Conservation (phyloP, 2,329 filamentous ascomycete species). For the Orbilia brochopaga region DNA sequence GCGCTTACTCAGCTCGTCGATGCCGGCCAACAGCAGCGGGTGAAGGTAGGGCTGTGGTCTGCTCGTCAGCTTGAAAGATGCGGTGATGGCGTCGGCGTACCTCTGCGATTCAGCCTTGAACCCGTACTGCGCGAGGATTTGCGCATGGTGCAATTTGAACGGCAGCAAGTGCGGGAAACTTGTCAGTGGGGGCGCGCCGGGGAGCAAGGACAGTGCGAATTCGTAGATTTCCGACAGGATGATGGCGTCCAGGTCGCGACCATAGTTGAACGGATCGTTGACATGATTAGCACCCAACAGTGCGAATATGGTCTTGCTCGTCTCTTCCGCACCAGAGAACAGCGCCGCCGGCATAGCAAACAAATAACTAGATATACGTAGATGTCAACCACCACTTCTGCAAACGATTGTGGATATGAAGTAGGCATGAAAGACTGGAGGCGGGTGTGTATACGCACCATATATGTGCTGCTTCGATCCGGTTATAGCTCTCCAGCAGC, state of each 20-base stretch:
- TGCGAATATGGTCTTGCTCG: constrained; percentile 72
- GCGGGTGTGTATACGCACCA: constrained; percentile 61
- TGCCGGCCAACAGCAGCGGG: constrained; percentile 70
- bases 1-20: constrained; percentile 83
- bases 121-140: constrained; percentile 81
- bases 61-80: constrained; percentile 78
- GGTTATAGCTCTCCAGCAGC: constrained; percentile 81
- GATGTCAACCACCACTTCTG: no score
- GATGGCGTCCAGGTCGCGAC: constrained; percentile 82
- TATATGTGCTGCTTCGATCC: constrained; percentile 88
- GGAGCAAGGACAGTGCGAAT: constrained; percentile 75
- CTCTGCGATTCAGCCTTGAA: constrained; percentile 80
- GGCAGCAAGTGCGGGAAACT: constrained; percentile 80
- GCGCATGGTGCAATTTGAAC: constrained; percentile 90
- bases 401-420: no score
- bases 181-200: constrained; percentile 64
- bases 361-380: constrained; percentile 65
- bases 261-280: constrained; percentile 72
- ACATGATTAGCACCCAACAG: constrained; percentile 84
- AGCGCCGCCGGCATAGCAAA: constrained; percentile 75
- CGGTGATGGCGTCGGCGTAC: constrained; percentile 85
- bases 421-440: not conserved
- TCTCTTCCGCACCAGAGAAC: constrained; percentile 83
- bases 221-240: constrained; percentile 96
- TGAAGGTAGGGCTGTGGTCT: constrained; percentile 88